These are phyloP conservation scores for Ganoderma sinense DNA, from an alignment of 1,284 basidiomycete genomes.

Conservation along the genomic window DNA sequence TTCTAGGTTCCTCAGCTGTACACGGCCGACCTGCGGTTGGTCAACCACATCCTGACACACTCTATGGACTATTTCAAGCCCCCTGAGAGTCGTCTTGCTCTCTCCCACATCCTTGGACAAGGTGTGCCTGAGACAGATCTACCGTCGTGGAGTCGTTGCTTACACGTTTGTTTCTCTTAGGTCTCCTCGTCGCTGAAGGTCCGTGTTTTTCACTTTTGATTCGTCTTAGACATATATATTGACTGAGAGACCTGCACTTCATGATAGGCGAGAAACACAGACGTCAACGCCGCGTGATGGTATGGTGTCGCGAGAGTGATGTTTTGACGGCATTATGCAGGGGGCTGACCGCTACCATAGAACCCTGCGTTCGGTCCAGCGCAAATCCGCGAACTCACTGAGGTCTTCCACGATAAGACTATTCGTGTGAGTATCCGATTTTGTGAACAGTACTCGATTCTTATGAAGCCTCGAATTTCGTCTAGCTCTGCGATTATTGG, in stretches of 20 bases:
- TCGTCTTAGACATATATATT: background rate
- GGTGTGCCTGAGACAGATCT: background rate
- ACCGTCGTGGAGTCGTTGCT: background rate
- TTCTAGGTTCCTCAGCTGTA: constrained; percentile 2
- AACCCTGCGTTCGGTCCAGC: constrained; percentile 66
- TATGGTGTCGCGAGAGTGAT: background rate
- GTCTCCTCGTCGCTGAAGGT: constrained; percentile 8
- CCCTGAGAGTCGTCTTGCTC: constrained; percentile 1
- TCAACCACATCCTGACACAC: constrained; percentile 7
- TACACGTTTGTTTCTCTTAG: background rate
- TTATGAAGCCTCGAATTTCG: background rate
- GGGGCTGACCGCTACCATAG: constrained; percentile 30
- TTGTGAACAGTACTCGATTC: too few species aligned
- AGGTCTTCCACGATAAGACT: constrained; percentile 63
- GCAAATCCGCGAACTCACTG: constrained; percentile 60
- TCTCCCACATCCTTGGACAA: background rate
- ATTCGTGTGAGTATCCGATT: constrained; percentile 43
- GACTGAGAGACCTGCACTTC: background rate
- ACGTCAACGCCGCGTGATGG: constrained; percentile 2
- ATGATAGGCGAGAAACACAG: constrained; percentile 7
- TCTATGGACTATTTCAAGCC: constrained; percentile 2
- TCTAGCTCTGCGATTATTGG: constrained; percentile 41
- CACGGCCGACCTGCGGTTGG: background rate
- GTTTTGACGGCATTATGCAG: background rate
- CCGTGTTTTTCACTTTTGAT: background rate